A percentile compares a stretch with the other conserved stretches of the same genome.
Conservation (phyloP, 2,329 filamentous ascomycete genomes). For the Diaporthe sp. region DNA sequence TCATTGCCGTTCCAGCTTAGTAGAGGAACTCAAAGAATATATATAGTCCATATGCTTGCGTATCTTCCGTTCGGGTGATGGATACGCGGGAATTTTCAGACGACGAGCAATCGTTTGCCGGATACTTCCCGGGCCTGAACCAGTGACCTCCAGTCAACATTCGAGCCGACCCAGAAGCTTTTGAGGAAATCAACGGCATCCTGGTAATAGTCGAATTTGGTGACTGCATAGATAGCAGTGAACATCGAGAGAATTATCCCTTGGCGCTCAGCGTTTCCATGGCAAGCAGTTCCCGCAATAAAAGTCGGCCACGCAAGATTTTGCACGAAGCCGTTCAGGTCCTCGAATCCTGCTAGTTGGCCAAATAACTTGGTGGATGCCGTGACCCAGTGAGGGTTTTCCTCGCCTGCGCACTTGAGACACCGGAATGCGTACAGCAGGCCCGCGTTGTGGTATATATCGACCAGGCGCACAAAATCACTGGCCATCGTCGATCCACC, state of each 20-base stretch:
- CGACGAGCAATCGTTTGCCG: not conserved
- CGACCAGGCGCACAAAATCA: not conserved
- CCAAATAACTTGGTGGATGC: not conserved
- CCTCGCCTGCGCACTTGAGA: not conserved
- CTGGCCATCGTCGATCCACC: not conserved
- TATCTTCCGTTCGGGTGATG: too few species aligned
- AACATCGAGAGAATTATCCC: not conserved
- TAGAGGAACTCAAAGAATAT: too few species aligned
- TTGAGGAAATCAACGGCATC: not conserved
- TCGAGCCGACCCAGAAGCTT: not conserved
- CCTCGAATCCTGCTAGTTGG: not conserved
- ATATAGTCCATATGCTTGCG: too few species aligned
- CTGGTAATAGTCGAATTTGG: not conserved
- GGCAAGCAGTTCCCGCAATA: not conserved
- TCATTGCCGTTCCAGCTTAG: too few species aligned
- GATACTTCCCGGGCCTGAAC: not conserved
- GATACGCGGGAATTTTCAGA: not conserved
- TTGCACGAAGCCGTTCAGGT: not conserved
- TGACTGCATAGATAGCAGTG: not conserved
- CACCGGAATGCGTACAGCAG: not conserved
- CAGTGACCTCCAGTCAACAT: not conserved
- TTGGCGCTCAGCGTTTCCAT: not conserved
- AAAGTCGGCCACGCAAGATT: conserved; percentile 9
- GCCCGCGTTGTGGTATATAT: conserved; percentile 1
- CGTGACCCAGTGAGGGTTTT: not conserved